These are phyloP conservation scores for Protomyces macrosporus DNA, from an alignment of 1,139 yeast species.

Conservation along the genomic window DNA sequence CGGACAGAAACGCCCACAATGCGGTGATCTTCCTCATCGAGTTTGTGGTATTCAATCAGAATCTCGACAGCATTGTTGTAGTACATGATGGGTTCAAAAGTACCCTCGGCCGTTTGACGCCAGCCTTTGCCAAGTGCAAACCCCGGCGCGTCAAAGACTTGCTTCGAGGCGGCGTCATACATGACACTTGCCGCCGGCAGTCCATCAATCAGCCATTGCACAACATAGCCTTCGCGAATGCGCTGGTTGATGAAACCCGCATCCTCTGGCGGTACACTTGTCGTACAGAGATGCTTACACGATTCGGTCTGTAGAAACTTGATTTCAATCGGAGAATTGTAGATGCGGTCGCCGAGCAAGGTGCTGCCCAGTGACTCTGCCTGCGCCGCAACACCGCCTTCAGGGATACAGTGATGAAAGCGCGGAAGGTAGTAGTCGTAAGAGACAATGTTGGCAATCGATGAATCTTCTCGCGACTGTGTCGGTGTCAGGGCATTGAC, in stretches of 20 bases:
- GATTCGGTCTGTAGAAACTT: conserved; percentile 65
- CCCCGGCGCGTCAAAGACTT: conserved; percentile 65
- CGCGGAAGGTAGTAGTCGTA: conserved; percentile 62
- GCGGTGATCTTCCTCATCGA: conserved; percentile 63
- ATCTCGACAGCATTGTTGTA: conserved; percentile 78
- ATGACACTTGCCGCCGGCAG: conserved; percentile 78
- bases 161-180: conserved; percentile 47
- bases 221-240: conserved; percentile 74
- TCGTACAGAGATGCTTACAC: conserved; percentile 62
- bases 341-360: conserved; percentile 90
- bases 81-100: conserved; percentile 42
- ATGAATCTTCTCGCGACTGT: conserved; percentile 40
- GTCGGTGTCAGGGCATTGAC: conserved; percentile 91
- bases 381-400: conserved; percentile 57
- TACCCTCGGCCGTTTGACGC: conserved; percentile 40
- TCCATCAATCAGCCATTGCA: conserved; percentile 93
- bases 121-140: conserved; percentile 62
- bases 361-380: conserved; percentile 89
- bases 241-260: conserved; percentile 68
- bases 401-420: conserved; percentile 78
- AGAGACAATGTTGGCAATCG: conserved; percentile 35
- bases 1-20: conserved; percentile 84
- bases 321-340: conserved; percentile 81
- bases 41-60: conserved; percentile 71
- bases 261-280: conserved; percentile 57